A percentile compares a stretch with the other conserved stretches of the same genome.
These are phyloP conservation scores for Ophiostoma montium DNA, from an alignment of 2,329 filamentous ascomycete genomes.

Conservation along the genomic window DNA sequence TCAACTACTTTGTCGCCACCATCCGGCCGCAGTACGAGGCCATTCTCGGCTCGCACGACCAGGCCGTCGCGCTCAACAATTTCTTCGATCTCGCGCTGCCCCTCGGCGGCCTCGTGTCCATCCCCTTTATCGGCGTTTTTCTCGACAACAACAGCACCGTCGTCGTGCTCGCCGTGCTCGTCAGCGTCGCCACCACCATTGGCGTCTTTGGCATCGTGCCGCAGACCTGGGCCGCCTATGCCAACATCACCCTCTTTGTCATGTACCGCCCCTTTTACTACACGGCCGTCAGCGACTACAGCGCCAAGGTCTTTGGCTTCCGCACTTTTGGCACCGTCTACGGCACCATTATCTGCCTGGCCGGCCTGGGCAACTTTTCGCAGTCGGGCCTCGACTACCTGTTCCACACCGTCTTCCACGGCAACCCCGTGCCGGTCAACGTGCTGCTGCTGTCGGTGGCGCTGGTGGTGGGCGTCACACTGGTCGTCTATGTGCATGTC, in stretches of 20 bases:
- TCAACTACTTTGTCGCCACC: conserved; percentile 89
- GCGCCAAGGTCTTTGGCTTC: conserved; percentile 85
- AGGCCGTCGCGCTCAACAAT: conserved; percentile 59
- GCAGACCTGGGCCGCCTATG: conserved; percentile 54
- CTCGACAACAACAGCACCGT: conserved; percentile 65
- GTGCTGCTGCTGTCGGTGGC: conserved; percentile 48
- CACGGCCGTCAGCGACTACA: conserved; percentile 78
- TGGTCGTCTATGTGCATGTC: conserved; percentile 52
- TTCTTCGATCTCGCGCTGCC: conserved; percentile 73
- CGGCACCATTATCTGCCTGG: conserved; percentile 73
- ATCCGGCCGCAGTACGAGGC: conserved; percentile 69
- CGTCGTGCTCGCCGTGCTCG: conserved; percentile 55
- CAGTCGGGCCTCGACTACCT: conserved; percentile 68
- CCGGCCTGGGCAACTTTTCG: conserved; percentile 70
- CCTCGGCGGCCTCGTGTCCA: conserved; percentile 66
- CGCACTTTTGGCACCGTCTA: conserved; percentile 90
- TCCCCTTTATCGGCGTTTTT: conserved; percentile 72
- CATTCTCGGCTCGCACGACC: conserved; percentile 47
- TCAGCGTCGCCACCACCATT: conserved; percentile 57
- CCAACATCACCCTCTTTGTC: conserved; percentile 66
- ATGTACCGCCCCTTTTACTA: conserved; percentile 83
- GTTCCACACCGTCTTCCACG: conserved; percentile 57
- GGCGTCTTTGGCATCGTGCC: conserved; percentile 65
- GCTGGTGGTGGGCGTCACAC: conserved; percentile 44
- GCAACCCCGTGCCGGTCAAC: conserved; percentile 68